Conservation (phyloP, 176 grass and related monocot genomes). For the Oryza longistaminata region DNA sequence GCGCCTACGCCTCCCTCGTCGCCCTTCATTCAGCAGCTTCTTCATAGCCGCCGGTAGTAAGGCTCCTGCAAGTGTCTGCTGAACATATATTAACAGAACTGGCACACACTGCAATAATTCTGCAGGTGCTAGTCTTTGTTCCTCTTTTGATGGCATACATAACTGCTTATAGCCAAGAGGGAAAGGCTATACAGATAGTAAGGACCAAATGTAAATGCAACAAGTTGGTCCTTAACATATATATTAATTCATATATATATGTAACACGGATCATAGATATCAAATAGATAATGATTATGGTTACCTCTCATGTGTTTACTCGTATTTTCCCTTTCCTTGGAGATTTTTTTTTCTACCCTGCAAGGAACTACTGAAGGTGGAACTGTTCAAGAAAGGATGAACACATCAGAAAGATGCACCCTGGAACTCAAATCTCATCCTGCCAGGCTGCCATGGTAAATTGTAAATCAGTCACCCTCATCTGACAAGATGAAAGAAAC, state of each 20-base stretch:
- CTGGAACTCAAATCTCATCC: neutral
- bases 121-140: conserved; percentile 42
- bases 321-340: neutral
- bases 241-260: conserved; percentile 31
- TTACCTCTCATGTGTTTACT: conserved; percentile 20
- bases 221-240: conserved; percentile 40
- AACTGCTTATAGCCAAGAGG: conserved; percentile 44
- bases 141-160: conserved; percentile 41
- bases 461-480: neutral
- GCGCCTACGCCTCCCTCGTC: conserved; percentile 93
- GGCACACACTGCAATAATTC: conserved; percentile 30
- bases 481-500: neutral
- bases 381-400: neutral
- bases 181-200: conserved; percentile 38
- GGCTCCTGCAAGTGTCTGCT: conserved; percentile 18
- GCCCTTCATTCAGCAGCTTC: conserved; percentile 70
- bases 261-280: conserved; percentile 38
- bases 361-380: neutral
- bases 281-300: conserved; percentile 44
- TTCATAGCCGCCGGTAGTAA: conserved; percentile 19
- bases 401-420: neutral
- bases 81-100: conserved; percentile 2
- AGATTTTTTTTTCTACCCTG: neutral
- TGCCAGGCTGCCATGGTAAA: neutral
- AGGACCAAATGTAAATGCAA: conserved; percentile 56